A percentile compares a stretch with the other conserved stretches of the same genome.
Conservation (phyloP, 164 flowering plant genomes). For the Vitis cinerea region DNA sequence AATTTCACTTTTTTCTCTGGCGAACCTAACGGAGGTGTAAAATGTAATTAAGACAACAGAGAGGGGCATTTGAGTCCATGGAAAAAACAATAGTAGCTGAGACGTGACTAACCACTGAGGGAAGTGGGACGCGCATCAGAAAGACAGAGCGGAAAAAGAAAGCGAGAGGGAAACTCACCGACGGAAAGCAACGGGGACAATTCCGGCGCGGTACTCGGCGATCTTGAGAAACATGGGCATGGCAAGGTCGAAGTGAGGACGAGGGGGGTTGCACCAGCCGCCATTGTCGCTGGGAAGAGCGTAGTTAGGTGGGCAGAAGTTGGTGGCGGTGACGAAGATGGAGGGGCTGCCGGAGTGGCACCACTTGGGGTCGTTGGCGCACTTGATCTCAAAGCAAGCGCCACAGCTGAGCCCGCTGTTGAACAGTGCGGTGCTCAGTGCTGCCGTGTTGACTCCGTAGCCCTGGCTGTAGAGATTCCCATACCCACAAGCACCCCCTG, state of each 20-base stretch:
- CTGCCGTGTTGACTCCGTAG: constrained; percentile 53
- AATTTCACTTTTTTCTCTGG: neutral
- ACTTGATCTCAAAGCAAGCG: constrained; percentile 47
- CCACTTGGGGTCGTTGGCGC: constrained; percentile 36
- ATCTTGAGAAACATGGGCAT: constrained; percentile 60
- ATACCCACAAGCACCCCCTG: constrained; percentile 52
- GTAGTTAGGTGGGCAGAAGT: constrained; percentile 49
- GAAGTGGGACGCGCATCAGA: neutral
- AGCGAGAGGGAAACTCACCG: constrained; percentile 21
- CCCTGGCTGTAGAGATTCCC: constrained; percentile 52
- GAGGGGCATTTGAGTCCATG: neutral
- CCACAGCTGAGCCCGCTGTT: constrained; percentile 53
- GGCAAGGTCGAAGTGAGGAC: constrained; percentile 53
- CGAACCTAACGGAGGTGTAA: neutral
- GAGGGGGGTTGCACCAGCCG: constrained; percentile 61
- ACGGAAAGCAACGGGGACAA: constrained; percentile 47
- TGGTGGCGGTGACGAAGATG: constrained; percentile 44
- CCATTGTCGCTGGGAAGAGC: constrained; percentile 49
- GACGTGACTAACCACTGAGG: neutral
- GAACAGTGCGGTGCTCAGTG: constrained; percentile 48
- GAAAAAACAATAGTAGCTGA: neutral
- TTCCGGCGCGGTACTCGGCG: constrained; percentile 50
- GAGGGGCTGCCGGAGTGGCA: constrained; percentile 44
- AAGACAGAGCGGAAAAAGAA: neutral
- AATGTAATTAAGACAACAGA: neutral